Conservation (phyloP, 202 grass and related monocot genomes). For the Schoenoplectus triqueter region DNA sequence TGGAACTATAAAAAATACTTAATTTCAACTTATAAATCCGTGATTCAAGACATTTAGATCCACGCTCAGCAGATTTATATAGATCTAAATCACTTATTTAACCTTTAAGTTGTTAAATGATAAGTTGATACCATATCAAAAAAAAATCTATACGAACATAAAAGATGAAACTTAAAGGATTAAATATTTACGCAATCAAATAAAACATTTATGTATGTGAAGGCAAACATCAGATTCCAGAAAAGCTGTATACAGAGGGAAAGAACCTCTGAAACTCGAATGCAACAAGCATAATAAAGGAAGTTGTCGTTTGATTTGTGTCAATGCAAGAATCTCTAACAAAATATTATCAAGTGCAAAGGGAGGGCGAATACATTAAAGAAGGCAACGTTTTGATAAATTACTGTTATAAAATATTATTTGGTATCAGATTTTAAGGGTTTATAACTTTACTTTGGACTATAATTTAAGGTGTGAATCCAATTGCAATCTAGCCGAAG, state of each 20-base stretch:
- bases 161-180: neutral
- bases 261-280: conserved; percentile 6
- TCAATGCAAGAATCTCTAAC: neutral
- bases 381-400: neutral
- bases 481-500: conserved; percentile 7
- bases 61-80: too few species aligned
- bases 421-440: neutral
- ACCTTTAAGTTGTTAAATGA: neutral
- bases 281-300: neutral
- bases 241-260: neutral
- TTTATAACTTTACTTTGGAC: neutral
- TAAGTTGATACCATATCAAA: neutral
- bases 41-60: too few species aligned
- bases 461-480: conserved; percentile 21
- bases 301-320: neutral
- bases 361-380: neutral
- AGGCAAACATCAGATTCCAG: neutral
- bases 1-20: too few species aligned
- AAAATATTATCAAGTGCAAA: conserved; percentile 4
- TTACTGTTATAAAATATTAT: neutral
- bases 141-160: neutral
- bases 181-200: neutral
- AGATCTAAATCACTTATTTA: too few species aligned
- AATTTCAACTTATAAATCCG: too few species aligned
- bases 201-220: neutral